Percentiles rank a stretch among this genome's conserved stretches.
Conservation (phyloP, 169 alveolate genomes). For the Plasmodium gonderi region DNA sequence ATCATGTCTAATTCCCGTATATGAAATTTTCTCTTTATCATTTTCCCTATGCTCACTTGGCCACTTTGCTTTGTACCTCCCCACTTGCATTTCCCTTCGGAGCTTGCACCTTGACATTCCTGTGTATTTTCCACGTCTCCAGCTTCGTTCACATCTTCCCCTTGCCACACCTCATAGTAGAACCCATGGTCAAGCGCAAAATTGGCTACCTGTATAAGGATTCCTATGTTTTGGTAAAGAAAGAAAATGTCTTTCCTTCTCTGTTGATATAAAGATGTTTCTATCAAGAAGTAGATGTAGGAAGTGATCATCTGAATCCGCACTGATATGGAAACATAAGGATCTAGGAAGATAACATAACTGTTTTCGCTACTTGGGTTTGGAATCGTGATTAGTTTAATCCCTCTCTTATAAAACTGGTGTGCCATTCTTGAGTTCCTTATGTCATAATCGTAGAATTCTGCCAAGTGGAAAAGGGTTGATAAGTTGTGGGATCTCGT, state of each 20-base stretch:
- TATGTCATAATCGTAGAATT: conserved; percentile 44
- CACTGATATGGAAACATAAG: conserved; percentile 6
- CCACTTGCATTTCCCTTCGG: neutral
- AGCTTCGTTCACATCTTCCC: neutral
- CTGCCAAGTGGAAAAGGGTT: conserved; percentile 14
- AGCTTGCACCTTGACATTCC: no score
- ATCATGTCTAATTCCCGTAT: neutral
- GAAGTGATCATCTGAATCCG: conserved; percentile 29
- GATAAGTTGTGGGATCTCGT: neutral
- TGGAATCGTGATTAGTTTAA: conserved; percentile 1
- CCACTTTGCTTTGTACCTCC: neutral
- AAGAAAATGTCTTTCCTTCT: neutral
- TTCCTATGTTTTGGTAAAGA: conserved; percentile 12
- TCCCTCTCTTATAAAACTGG: conserved; percentile 14
- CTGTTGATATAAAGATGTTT: neutral
- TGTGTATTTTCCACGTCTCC: neutral
- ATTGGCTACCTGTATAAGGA: neutral
- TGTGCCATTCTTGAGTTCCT: conserved; percentile 4
- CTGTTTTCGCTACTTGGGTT: neutral
- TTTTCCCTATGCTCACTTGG: no score
- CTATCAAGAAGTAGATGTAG: conserved; percentile 20
- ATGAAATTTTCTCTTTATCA: conserved; percentile 14
- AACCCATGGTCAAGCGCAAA: conserved; percentile 56
- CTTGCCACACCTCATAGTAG: conserved; percentile 23
- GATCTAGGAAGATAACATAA: neutral